Evolutionary conservation across 192 early-diverging fungal genomes (phyloP), one percentile per base, ranked within the genome.

Genomic region (Coemansia pectinata): DNA sequence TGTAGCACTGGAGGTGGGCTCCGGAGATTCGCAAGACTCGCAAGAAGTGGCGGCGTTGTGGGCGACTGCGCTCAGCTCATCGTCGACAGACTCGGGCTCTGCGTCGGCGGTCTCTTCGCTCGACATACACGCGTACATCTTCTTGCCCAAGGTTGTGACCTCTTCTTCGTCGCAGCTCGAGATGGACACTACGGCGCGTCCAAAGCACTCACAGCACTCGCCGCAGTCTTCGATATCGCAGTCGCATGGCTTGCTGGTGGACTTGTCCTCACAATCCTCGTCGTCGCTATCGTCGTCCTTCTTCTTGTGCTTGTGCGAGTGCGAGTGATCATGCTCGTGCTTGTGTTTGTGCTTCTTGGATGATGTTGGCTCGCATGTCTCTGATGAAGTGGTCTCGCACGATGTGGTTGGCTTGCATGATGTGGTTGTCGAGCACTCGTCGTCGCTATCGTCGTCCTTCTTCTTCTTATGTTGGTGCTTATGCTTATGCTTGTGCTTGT

Each of bases 121-220:
- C 14, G 52, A 45, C 31, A 50, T 40, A 8, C 21, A 40, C 17
- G 67, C 73, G 66, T 53, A 76, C 55, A 81, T 44, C 36, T 73
- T 69, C 74, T 81, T 76, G 71, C 79, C 79, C 23, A 81, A 38
- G 1, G 79, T 81, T 11, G 70, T 60, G 2, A 73, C 74, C 25
- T 15, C 39, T 17, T 76, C 74, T 23, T 61, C 67, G 45, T 69
- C 71, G 19, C 66, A 66, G 61, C 68, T 76, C 44, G 65, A 50
- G 34, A 81, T 47, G 0, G 79, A 76, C 25, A 81, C 60, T 14
- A 76, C 74, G 0, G 79, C 79, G 9, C 79, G 65, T 3, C 71
- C 79, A 39, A 76, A 81, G 67, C 79, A 82, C 63, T 74, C 59
- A 47, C 62, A 63, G 4, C 53, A 63, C 15, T 69, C 69, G 23